Percentiles rank a stretch among this genome's conserved stretches.
phyloP scores from a whole-genome alignment of 179 eudicot genomes.

The Corrigiola litoralis region DNA sequence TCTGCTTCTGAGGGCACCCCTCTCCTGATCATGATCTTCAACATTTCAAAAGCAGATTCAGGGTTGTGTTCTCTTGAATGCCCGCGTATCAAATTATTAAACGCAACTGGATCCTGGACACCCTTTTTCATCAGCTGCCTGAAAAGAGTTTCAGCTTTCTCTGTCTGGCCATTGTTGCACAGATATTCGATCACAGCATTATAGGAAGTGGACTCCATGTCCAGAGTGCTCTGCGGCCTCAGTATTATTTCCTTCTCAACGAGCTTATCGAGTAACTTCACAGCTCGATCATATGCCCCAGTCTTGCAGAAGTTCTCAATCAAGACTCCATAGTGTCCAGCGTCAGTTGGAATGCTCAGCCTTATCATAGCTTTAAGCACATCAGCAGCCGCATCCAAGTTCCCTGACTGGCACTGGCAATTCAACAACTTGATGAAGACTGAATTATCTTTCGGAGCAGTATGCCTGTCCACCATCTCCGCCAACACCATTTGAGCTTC shows the following conservation, averaged over 20 bases:
- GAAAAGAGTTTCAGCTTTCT: constrained; percentile 74
- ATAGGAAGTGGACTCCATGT: constrained; percentile 69
- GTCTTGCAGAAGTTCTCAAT: constrained; percentile 76
- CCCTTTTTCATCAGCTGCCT: constrained; percentile 92
- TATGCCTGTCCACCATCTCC: constrained; percentile 67
- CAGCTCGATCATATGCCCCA: constrained; percentile 58
- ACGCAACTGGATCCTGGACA: constrained; percentile 59
- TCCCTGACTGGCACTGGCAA: constrained; percentile 70
- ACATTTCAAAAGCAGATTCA: constrained; percentile 65
- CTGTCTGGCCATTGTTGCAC: constrained; percentile 60
- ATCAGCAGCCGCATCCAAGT: constrained; percentile 81
- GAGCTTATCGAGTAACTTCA: constrained; percentile 63
- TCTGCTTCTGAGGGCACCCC: constrained; percentile 48
- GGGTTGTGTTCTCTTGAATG: constrained; percentile 73
- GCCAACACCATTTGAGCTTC: constrained; percentile 60
- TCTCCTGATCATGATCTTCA: constrained; percentile 84
- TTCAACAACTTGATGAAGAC: constrained; percentile 53
- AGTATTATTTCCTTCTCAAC: constrained; percentile 74
- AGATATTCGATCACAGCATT: constrained; percentile 68
- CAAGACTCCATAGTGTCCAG: constrained; percentile 83
- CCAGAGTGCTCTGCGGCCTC: constrained; percentile 54
- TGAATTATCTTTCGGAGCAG: constrained; percentile 61
- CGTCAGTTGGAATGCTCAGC: constrained; percentile 68
- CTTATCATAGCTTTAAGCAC: constrained; percentile 75
- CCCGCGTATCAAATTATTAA: constrained; percentile 66